phyloP scores from a whole-genome alignment of 192 early-diverging fungal species.

The Entomortierella parvispora region DNA sequence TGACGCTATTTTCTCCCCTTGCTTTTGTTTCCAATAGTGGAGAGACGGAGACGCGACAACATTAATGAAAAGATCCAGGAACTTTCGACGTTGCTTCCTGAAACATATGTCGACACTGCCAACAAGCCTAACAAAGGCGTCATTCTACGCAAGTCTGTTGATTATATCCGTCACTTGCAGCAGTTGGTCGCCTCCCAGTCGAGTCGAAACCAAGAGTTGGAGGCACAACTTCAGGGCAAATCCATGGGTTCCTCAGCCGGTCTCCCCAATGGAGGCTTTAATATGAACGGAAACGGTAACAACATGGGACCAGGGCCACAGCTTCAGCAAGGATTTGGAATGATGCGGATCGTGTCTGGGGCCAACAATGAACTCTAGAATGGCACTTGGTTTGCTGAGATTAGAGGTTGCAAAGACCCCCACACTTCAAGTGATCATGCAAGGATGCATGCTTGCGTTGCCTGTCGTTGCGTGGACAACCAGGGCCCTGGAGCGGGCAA shows the following conservation, averaged over 20 bases:
- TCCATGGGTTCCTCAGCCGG: neutral
- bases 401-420: too few relatives aligned
- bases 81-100: conserved; percentile 83
- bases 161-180: conserved; percentile 88
- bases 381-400: too few relatives aligned
- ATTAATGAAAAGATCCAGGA: conserved; percentile 98
- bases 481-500: too few relatives aligned
- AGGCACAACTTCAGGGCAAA: conserved; percentile 51
- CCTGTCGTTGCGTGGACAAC: too few relatives aligned
- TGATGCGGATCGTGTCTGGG: conserved; percentile 20
- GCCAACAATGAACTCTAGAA: too few relatives aligned
- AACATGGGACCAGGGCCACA: conserved; percentile 1
- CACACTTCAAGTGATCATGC: too few relatives aligned
- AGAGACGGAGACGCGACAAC: conserved; percentile 92
- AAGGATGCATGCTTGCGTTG: too few relatives aligned
- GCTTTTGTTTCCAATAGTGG: conserved; percentile 62
- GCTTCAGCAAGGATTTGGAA: conserved; percentile 24
- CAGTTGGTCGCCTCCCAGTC: conserved; percentile 67
- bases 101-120: conserved; percentile 70
- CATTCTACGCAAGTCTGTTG: conserved; percentile 92
- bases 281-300: neutral
- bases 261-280: neutral
- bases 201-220: conserved; percentile 75
- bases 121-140: conserved; percentile 95
- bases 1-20: neutral